phyloP scores from a whole-genome alignment of 306 rosid species.

The Cicer pinnatifidum region DNA sequence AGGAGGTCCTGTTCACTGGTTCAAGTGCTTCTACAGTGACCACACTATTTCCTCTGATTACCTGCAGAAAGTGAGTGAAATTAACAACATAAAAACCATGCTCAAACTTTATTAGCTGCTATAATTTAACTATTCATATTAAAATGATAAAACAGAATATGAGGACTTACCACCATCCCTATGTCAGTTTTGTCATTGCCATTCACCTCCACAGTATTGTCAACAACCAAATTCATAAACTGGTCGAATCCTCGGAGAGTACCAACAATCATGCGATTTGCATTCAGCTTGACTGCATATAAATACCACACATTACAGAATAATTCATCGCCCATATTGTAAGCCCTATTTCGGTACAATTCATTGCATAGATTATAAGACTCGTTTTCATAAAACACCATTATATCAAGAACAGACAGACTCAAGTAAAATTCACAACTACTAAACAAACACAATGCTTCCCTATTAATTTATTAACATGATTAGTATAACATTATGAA shows the following conservation, averaged over 20 bases:
- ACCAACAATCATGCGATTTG: constrained; percentile 89
- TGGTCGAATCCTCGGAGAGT: constrained; percentile 96
- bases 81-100: constrained; percentile 17
- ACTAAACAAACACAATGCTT: not conserved
- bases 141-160: not conserved
- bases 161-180: constrained; percentile 97
- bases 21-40: constrained; percentile 99
- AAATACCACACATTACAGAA: constrained; percentile 7
- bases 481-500: not conserved
- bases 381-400: constrained; percentile 16
- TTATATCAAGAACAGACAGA: not conserved
- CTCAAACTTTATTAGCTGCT: not conserved
- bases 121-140: not conserved
- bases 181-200: constrained; percentile 84
- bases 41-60: constrained; percentile 92
- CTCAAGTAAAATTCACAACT: not conserved
- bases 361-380: not conserved
- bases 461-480: not conserved
- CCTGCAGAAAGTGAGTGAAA: constrained; percentile 60
- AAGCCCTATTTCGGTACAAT: not conserved
- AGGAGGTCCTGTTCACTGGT: constrained; percentile 70
- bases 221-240: constrained; percentile 94
- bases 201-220: constrained; percentile 89
- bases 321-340: not conserved
- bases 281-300: constrained; percentile 84